These are phyloP conservation scores for Ustilaginoidea virens DNA, from an alignment of 2,329 filamentous ascomycete species.

Conservation along the genomic window DNA sequence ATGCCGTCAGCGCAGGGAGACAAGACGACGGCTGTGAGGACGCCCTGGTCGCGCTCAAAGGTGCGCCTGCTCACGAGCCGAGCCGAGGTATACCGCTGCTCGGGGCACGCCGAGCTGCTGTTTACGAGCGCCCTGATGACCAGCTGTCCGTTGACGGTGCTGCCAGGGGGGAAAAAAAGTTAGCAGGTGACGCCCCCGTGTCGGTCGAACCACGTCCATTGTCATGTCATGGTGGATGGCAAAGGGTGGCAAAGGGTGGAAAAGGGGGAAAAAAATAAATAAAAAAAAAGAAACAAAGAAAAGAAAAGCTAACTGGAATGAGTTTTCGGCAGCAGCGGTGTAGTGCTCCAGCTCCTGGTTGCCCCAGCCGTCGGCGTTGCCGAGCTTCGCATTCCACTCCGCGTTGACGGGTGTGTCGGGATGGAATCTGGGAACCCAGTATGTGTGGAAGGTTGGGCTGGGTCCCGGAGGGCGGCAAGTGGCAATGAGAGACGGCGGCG, in stretches of 20 bases:
- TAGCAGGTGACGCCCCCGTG: neutral
- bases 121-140: conserved; percentile 35
- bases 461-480: conserved; percentile 7
- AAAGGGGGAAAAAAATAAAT: neutral
- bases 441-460: conserved; percentile 12
- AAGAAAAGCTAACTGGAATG: conserved; percentile 27
- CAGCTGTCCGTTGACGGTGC: conserved; percentile 31
- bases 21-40: conserved; percentile 32
- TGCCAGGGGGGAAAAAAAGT: conserved; percentile 4
- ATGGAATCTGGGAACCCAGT: conserved; percentile 38
- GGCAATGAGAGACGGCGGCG: conserved; percentile 9
- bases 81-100: conserved; percentile 36
- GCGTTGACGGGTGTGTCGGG: conserved; percentile 27
- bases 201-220: no score
- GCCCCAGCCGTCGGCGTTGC: conserved; percentile 44
- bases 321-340: conserved; percentile 30
- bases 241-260: no score
- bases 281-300: neutral
- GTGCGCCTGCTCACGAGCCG: conserved; percentile 37
- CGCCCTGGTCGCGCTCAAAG: conserved; percentile 33
- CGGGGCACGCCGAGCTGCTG: conserved; percentile 14
- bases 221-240: no score
- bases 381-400: conserved; percentile 38
- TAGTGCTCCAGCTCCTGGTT: conserved; percentile 47
- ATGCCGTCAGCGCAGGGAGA: conserved; percentile 39